These are phyloP conservation scores for Lichtheimia ornata DNA, from an alignment of 371 early-diverging fungal genomes.

Conservation along the genomic window DNA sequence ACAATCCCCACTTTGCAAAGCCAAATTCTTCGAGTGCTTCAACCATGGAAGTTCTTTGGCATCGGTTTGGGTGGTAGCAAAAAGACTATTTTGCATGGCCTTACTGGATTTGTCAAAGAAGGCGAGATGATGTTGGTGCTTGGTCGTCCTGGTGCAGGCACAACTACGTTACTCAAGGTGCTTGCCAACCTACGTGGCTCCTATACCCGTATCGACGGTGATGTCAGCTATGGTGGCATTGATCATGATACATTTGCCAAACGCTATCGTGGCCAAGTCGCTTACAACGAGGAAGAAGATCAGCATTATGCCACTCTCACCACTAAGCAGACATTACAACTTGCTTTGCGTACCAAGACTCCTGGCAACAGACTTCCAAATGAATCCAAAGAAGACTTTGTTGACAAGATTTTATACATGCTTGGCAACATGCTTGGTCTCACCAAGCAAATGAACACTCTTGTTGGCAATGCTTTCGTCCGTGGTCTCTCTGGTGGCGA, in stretches of 20 bases:
- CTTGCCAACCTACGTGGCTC: conserved; percentile 64
- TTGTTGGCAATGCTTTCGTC: conserved; percentile 82
- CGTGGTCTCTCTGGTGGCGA: conserved; percentile 88
- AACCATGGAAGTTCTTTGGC: conserved; percentile 30
- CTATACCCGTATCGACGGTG: conserved; percentile 56
- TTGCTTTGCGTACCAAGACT: conserved; percentile 67
- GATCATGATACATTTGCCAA: conserved; percentile 50
- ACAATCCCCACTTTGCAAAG: conserved; percentile 33
- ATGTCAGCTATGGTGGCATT: conserved; percentile 62
- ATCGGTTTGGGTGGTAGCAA: conserved; percentile 10
- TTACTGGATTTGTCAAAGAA: conserved; percentile 61
- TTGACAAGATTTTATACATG: conserved; percentile 46
- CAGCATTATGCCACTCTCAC: conserved; percentile 69
- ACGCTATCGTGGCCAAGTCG: conserved; percentile 60
- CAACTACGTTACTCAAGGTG: conserved; percentile 66
- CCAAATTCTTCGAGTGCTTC: conserved; percentile 13
- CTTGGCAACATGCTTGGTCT: conserved; percentile 74
- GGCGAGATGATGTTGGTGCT: conserved; percentile 76
- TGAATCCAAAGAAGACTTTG: conserved; percentile 44
- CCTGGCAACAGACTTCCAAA: conserved; percentile 57
- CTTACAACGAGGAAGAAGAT: conserved; percentile 74
- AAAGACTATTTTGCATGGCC: conserved; percentile 46
- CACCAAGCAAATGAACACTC: conserved; percentile 72
- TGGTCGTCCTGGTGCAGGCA: conserved; percentile 74
- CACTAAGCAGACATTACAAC: conserved; percentile 65